phyloP scores from a whole-genome alignment of 306 rosid genomes.

The Hippophae rhamnoides region DNA sequence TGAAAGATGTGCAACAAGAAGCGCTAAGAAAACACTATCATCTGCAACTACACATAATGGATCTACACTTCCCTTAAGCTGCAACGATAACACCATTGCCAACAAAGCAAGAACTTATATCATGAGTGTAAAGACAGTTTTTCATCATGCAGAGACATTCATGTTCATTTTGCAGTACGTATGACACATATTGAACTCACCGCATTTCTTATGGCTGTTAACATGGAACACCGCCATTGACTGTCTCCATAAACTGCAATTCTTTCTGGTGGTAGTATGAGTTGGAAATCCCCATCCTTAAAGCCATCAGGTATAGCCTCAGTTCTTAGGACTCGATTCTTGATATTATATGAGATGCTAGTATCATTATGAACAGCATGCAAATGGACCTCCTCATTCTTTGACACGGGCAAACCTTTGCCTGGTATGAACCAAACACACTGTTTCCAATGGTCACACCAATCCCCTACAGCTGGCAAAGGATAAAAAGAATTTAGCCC shows the following conservation, averaged over 20 bases:
- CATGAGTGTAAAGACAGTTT: neutral
- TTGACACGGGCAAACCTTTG: conserved; percentile 39
- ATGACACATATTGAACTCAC: conserved; percentile 15
- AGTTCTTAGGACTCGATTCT: conserved; percentile 23
- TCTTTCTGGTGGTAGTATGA: conserved; percentile 67
- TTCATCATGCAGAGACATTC: too few relatives aligned
- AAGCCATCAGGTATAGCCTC: conserved; percentile 30
- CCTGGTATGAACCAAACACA: conserved; percentile 96
- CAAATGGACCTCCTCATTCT: conserved; percentile 26
- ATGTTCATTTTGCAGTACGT: too few relatives aligned
- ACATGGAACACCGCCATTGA: conserved; percentile 64
- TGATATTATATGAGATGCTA: conserved; percentile 50
- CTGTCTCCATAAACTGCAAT: conserved; percentile 64
- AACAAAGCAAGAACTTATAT: conserved; percentile 17
- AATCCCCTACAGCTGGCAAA: conserved; percentile 48
- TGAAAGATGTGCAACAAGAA: conserved; percentile 50
- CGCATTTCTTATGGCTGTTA: conserved; percentile 35
- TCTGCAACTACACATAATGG: conserved; percentile 65
- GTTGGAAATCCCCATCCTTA: conserved; percentile 35
- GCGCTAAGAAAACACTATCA: conserved; percentile 70
- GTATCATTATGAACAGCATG: conserved; percentile 55
- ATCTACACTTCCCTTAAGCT: conserved; percentile 59
- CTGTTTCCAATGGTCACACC: conserved; percentile 99
- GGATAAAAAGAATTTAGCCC: conserved; percentile 19
- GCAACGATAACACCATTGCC: conserved; percentile 20